A percentile compares a stretch with the other conserved stretches of the same genome.
phyloP scores from a whole-genome alignment of 345 rosid species.

The Luvunga scandens region DNA sequence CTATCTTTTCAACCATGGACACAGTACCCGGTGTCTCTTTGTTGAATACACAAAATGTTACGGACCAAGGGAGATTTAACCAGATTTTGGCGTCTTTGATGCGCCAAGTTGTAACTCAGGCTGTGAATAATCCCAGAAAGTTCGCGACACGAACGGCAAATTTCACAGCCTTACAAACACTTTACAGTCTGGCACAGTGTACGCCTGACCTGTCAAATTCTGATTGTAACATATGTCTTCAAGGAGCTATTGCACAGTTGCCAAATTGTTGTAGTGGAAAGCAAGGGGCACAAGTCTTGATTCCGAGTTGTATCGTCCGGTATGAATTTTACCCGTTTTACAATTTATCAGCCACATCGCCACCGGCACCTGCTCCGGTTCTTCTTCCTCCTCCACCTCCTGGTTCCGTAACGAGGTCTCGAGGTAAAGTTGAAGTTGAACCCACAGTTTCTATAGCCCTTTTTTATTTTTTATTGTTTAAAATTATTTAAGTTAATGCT shows the following conservation, averaged over 20 bases:
- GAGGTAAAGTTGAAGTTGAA: not conserved
- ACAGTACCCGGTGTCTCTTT: rapidly evolving
- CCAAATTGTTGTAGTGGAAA: conserved; percentile 9
- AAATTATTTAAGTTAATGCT: not conserved
- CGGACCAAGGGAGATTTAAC: not conserved
- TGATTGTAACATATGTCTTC: conserved; percentile 23
- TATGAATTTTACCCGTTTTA: conserved; percentile 31
- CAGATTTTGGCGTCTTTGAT: not conserved
- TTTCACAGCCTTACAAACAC: not conserved
- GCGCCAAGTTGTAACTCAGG: not conserved
- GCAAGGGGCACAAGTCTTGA: conserved; percentile 26
- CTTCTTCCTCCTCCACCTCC: not conserved
- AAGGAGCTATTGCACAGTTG: not conserved
- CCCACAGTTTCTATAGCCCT: not conserved
- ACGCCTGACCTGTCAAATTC: conserved; percentile 26
- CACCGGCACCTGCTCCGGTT: not conserved
- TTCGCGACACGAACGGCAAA: conserved; percentile 13
- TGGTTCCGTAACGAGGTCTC: no score
- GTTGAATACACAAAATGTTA: not conserved
- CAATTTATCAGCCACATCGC: not conserved
- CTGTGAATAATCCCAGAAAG: not conserved
- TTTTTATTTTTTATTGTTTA: not conserved
- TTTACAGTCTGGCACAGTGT: conserved; percentile 33
- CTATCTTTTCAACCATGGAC: not conserved
- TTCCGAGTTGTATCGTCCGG: conserved; percentile 34